Conservation (phyloP, 2,329 filamentous ascomycete genomes). For the Aspergillus unguis region DNA sequence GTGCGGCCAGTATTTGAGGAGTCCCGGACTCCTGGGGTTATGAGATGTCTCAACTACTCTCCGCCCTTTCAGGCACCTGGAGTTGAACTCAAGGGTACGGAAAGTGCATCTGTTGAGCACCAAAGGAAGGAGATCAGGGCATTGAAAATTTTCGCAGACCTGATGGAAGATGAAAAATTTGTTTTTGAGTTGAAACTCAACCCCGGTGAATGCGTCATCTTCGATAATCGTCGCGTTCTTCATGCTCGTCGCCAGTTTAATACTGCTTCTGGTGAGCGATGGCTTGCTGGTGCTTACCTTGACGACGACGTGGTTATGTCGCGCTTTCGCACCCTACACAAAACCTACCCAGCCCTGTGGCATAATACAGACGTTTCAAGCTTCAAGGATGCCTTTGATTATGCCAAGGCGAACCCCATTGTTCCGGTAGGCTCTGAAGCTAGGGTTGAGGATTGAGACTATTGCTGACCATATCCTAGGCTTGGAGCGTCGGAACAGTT, state of each 20-base stretch:
- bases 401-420: too few relatives aligned
- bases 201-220: slow-evolving; percentile 86
- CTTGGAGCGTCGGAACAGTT: too few relatives aligned
- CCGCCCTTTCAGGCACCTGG: slow-evolving; percentile 69
- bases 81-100: not conserved
- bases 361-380: too few relatives aligned
- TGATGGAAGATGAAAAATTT: slow-evolving; percentile 57
- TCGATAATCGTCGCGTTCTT: slow-evolving; percentile 80
- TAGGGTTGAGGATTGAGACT: too few relatives aligned
- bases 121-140: slow-evolving; percentile 36
- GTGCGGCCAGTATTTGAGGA: slow-evolving; percentile 55
- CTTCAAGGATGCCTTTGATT: too few relatives aligned
- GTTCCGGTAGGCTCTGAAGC: too few relatives aligned
- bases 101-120: not conserved
- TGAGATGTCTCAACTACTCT: slow-evolving; percentile 62
- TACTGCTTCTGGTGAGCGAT: slow-evolving; percentile 60
- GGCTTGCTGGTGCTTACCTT: slow-evolving; percentile 84
- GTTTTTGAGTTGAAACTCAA: slow-evolving; percentile 70
- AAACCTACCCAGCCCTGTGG: not conserved
- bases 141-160: slow-evolving; percentile 56
- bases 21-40: slow-evolving; percentile 12
- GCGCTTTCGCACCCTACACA: slow-evolving; percentile 32
- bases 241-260: slow-evolving; percentile 81
- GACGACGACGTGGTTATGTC: slow-evolving; percentile 61
- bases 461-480: too few relatives aligned